Base-by-base conservation (phyloP, 2,329 filamentous ascomycete genomes). In the Sporothrix brunneoviolacea region DNA sequence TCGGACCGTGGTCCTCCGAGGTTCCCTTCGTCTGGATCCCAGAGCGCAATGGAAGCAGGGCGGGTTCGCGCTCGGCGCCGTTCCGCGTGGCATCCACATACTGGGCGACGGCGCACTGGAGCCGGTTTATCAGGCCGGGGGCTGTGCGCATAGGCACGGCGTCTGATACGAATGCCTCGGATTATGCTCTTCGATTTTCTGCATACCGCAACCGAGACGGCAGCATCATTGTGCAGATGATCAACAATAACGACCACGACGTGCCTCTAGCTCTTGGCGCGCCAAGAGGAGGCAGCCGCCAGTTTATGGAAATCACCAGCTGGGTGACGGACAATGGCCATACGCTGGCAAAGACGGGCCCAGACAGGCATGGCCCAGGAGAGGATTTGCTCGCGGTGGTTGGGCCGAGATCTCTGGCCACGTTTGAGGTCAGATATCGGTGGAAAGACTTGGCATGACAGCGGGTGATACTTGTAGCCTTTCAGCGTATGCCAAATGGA, bases 61-160 rank as follows among this genome's bases (percentile, higher is more conserved):
- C n/a, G n/a, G n/a, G n/a, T n/a, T n/a, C n/a, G n/a, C n/a, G n/a
- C n/a, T n/a, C n/a, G n/a, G n/a, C n/a, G n/a, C n/a, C n/a, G 7
- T 22, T 8, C 13, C 22, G 22, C 22, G 7, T 50, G 35, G 40
- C 48, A 1, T 40, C 48, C 16, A 50, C 41, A 32, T 50, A 65
- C 19, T 68, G 64, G 65, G 65, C 65, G 6, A 64, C 66, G 49
- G 64, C 64, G 21, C 65, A 63, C 56, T 67, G 62, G 62, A 57
- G 54, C 16, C 61, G 65, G 15, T 61, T 62, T 52, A 62, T 67
- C 18, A 61, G 64, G 3, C 65, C 64, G 4, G 64, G 64, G 1
- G 64, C 64, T 13, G 41, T 38, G 7, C 24, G 48, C 13, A 18
- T 49, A n/a, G n/a, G n/a, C n/a, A n/a, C n/a, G n/a, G n/a, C n/a